Evolutionary conservation across 257 asterid genomes (phyloP).

Genomic region (Lantana camara): DNA sequence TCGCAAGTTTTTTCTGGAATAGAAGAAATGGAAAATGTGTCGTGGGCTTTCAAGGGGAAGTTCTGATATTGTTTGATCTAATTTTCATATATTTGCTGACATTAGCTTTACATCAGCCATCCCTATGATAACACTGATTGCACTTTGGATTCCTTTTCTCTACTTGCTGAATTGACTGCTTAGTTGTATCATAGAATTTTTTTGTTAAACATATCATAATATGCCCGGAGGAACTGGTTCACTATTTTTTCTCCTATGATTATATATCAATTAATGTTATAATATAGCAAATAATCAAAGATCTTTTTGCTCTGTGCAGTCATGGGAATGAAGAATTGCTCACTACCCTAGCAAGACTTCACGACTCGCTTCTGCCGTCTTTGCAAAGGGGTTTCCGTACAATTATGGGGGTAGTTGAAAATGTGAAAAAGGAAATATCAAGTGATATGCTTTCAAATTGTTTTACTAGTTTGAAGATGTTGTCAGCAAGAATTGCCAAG

Average conservation of each 20-base stretch:
- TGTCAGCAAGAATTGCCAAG: conserved; percentile 63
- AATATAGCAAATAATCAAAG: background rate
- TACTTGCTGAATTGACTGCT: too few species aligned
- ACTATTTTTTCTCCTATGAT: background rate
- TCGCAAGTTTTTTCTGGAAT: background rate
- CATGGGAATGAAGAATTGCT: conserved; percentile 79
- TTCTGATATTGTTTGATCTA: background rate
- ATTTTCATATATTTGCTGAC: too few species aligned
- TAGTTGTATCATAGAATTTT: background rate
- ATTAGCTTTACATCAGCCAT: too few species aligned
- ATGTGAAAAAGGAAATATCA: conserved; percentile 41
- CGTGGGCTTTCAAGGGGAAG: conserved; percentile 1
- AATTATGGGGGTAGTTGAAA: conserved; percentile 42
- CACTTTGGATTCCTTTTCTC: too few species aligned
- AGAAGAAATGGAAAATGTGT: background rate
- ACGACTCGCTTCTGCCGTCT: conserved; percentile 84
- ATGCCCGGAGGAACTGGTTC: conserved; percentile 6
- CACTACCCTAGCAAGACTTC: conserved; percentile 67
- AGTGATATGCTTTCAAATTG: conserved; percentile 56
- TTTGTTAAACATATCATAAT: background rate
- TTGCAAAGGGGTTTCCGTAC: conserved; percentile 61
- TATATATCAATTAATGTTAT: background rate
- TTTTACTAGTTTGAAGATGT: conserved; percentile 62
- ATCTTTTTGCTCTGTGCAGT: conserved; percentile 53
- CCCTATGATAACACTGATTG: too few species aligned